Evolutionary conservation across 2,329 filamentous ascomycete species (phyloP).

Genomic region (Aspergillus quadricinctus): DNA sequence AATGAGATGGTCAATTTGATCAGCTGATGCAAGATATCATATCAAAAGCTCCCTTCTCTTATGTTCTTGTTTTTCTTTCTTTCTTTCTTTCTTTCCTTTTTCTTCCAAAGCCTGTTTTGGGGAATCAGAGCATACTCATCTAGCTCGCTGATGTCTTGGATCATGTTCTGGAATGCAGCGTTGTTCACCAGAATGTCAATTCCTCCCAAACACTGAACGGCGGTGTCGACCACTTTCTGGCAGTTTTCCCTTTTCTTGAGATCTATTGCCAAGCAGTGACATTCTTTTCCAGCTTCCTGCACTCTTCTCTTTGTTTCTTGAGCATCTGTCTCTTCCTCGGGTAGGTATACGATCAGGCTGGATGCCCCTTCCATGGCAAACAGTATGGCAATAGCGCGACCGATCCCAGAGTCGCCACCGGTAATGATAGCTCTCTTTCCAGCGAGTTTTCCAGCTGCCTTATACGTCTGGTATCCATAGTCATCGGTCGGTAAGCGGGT

Average conservation of each 20-base stretch:
- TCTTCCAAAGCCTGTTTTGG: background rate
- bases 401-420: constrained; percentile 75
- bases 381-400: constrained; percentile 68
- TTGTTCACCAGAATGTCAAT: constrained; percentile 69
- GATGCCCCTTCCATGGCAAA: constrained; percentile 79
- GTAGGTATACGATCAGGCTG: constrained; percentile 67
- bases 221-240: constrained; percentile 63
- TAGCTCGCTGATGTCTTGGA: constrained; percentile 66
- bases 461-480: constrained; percentile 66
- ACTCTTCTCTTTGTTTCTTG: constrained; percentile 68
- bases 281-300: constrained; percentile 62
- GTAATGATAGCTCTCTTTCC: constrained; percentile 76
- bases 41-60: background rate
- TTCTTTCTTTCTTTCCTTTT: background rate
- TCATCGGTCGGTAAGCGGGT: constrained; percentile 64
- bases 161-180: constrained; percentile 70
- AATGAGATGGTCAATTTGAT: background rate
- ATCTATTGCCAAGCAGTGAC: constrained; percentile 61
- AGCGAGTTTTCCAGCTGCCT: constrained; percentile 68
- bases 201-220: constrained; percentile 60
- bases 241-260: constrained; percentile 64
- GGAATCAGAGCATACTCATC: constrained; percentile 49
- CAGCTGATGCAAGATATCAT: background rate
- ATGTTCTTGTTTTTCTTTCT: background rate
- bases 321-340: constrained; percentile 72